phyloP scores from a whole-genome alignment of 163 green algal genomes.

The Botryococcus braunii region DNA sequence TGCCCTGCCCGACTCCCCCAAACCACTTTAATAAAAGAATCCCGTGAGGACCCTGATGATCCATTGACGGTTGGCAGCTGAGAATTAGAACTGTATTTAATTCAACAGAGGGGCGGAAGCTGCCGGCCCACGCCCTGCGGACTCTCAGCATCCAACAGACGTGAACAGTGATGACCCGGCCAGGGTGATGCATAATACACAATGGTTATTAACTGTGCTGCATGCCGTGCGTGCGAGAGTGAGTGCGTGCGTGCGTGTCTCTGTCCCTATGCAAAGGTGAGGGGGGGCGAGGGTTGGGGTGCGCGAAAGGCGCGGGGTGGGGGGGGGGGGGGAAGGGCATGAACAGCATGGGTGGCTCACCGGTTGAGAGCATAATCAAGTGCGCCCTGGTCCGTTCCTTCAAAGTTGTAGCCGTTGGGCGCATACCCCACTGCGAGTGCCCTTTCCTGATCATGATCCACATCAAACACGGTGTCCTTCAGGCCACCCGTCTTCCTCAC shows the following conservation, averaged over 20 bases:
- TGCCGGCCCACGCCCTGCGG: too few species aligned
- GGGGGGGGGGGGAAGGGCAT: background rate
- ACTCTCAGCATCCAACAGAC: background rate
- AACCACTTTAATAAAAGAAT: background rate
- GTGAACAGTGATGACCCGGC: background rate
- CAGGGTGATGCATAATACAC: background rate
- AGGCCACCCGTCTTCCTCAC: slow-evolving; percentile 86
- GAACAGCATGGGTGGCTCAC: slow-evolving; percentile 16
- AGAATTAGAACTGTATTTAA: too few species aligned
- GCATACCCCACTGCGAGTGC: slow-evolving; percentile 28
- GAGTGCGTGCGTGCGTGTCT: background rate
- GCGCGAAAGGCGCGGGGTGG: background rate
- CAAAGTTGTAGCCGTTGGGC: slow-evolving; percentile 54
- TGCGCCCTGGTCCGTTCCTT: slow-evolving; percentile 47
- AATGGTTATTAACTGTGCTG: background rate
- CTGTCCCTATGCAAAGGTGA: background rate
- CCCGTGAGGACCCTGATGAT: background rate
- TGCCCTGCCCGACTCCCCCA: slow-evolving; percentile 12
- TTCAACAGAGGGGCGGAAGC: too few species aligned
- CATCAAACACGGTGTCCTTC: slow-evolving; percentile 88
- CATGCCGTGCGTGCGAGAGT: background rate
- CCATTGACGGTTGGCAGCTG: too few species aligned
- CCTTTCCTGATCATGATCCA: slow-evolving; percentile 69
- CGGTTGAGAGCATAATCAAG: slow-evolving; percentile 80
- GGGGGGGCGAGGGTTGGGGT: background rate